Percentiles rank a stretch among this genome's conserved stretches.
Conservation (phyloP, 2,329 filamentous ascomycete genomes). For the Fusarium chuoi region DNA sequence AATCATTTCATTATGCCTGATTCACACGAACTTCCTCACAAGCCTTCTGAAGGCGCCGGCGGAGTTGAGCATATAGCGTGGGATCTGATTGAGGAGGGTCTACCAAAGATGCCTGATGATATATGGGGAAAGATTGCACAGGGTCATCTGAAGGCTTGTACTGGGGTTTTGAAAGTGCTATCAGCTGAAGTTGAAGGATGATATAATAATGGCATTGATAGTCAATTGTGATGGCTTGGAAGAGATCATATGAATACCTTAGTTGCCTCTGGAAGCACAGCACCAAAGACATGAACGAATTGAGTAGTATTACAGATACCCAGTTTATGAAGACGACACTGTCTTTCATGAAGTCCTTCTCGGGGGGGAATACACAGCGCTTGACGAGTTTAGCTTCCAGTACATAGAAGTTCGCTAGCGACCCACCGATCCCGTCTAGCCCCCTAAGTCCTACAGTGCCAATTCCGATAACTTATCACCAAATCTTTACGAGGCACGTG, state of each 20-base stretch:
- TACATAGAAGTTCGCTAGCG: too few relatives aligned
- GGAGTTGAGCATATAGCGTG: slow-evolving; percentile 49
- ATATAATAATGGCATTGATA: background rate
- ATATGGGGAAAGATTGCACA: slow-evolving; percentile 50
- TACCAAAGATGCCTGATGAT: slow-evolving; percentile 33
- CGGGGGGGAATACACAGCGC: too few relatives aligned
- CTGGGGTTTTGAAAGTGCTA: slow-evolving; percentile 35
- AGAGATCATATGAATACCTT: background rate
- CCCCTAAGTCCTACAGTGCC: background rate
- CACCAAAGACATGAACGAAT: background rate
- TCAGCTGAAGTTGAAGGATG: slow-evolving; percentile 23
- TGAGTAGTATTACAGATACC: background rate
- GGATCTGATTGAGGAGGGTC: slow-evolving; percentile 46
- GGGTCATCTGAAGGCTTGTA: slow-evolving; percentile 43
- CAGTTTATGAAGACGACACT: background rate
- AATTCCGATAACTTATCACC: background rate
- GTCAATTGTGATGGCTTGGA: background rate
- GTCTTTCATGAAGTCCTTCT: background rate
- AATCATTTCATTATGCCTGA: slow-evolving; percentile 45
- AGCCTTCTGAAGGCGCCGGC: slow-evolving; percentile 21
- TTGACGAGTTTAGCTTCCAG: too few relatives aligned
- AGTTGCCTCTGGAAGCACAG: background rate
- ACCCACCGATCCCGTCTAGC: too few relatives aligned
- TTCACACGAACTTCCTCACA: background rate
- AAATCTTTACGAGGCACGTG: background rate